Evolutionary conservation across 2,329 filamentous ascomycete genomes (phyloP), one percentile per base, ranked within the genome.

Genomic region (Cladosporium velox): DNA sequence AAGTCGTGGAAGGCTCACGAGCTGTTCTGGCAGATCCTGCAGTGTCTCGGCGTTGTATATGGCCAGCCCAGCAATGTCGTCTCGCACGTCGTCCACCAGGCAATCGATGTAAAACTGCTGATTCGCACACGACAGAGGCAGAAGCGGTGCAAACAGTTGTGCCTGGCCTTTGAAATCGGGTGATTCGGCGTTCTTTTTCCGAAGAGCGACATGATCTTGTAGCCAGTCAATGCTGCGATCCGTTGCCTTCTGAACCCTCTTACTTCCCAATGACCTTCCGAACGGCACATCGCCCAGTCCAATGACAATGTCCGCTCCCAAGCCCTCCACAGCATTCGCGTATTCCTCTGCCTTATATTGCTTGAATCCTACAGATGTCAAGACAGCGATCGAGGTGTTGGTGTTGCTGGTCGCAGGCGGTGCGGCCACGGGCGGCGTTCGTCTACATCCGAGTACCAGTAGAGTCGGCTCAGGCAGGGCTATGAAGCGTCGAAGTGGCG

Each of bases 211-310:
- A 60, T 92, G 87, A 68, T 90, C 86, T 28, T 87, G 85, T 21
- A 94, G 82, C 92, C 93, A 98, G 44, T 86, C 85, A 75, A 95
- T 90, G 0, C 92, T 97, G 65, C 94, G 85, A 74, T 95, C 92
- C 28, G 88, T 89, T 88, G 97, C 97, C 73, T 91, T 93, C 41
- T 88, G 83, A 57, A 90, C 86, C 55, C 93, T 86, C 79, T 96
- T 97, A 32, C 69, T 72, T 30, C 73, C 72, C 61, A 75, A 64
- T 18, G 72, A 69, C 64, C 80, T 80, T 71, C 86, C 85, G 35
- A 85, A 83, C 11, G 93, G 85, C 26, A 89, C 77, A 77, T 99
- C 95, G 5, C 90, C 91, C 61, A 96, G 79, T 0, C 88, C 88
- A 28, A 98, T 84, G 41, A 90, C 87, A 64, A 98, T 89, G 74